Conservation (phyloP, 2,329 filamentous ascomycete species). For the Microcera coccophila region DNA sequence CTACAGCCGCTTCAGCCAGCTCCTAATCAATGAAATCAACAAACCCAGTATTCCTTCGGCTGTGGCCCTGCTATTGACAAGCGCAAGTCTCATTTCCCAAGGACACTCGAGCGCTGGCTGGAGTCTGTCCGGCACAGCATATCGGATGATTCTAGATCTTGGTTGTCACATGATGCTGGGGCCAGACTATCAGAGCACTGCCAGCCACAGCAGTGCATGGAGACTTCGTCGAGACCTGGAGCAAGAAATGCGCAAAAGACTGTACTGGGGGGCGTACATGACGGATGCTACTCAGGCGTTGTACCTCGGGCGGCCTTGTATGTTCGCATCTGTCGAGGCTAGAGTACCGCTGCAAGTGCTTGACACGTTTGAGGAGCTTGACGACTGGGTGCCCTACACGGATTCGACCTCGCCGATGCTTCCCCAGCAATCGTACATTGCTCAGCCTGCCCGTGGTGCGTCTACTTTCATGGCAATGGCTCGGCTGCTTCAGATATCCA, state of each 20-base stretch:
- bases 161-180: constrained; percentile 38
- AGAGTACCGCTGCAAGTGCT: constrained; percentile 45
- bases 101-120: constrained; percentile 44
- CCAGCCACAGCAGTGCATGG: too few relatives aligned
- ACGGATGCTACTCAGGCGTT: constrained; percentile 51
- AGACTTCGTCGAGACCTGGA: too few relatives aligned
- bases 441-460: constrained; percentile 27
- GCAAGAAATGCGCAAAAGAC: constrained; percentile 17
- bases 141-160: constrained; percentile 41
- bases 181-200: neutral
- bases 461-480: constrained; percentile 28
- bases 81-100: constrained; percentile 34
- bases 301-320: constrained; percentile 51
- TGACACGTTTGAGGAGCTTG: constrained; percentile 51
- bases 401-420: constrained; percentile 30
- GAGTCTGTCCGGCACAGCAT: constrained; percentile 49
- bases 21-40: constrained; percentile 2
- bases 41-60: constrained; percentile 2
- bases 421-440: constrained; percentile 23
- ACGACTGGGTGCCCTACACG: constrained; percentile 47
- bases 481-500: constrained; percentile 27
- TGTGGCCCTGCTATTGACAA: constrained; percentile 1
- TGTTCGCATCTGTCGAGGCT: constrained; percentile 43
- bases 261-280: constrained; percentile 27
- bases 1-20: constrained; percentile 3